Evolutionary conservation across 495 filamentous ascomycete genomes (phyloP).

Genomic region (Amphirosellinia nigrospora): DNA sequence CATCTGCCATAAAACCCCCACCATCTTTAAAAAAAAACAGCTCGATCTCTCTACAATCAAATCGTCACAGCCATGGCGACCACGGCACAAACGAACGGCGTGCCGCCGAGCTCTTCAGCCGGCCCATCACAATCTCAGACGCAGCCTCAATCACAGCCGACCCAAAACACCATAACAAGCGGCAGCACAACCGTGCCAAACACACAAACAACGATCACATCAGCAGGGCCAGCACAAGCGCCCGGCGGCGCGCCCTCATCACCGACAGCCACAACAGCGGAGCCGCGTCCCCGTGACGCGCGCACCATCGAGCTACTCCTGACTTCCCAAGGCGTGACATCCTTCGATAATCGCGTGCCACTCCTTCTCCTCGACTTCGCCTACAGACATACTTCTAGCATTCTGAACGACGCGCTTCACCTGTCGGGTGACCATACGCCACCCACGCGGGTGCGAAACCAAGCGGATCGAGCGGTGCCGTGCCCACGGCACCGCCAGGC

Average conservation of each 20-base stretch:
- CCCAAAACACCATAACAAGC: conserved; percentile 40
- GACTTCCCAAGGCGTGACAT: conserved; percentile 80
- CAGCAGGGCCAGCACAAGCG: conserved; percentile 25
- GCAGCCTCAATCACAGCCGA: conserved; percentile 36
- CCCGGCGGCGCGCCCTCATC: conserved; percentile 37
- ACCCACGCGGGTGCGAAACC: conserved; percentile 57
- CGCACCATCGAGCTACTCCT: conserved; percentile 91
- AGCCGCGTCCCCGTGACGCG: conserved; percentile 85
- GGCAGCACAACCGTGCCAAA: conserved; percentile 35
- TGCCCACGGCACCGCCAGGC: conserved; percentile 48
- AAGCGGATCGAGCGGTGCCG: conserved; percentile 49
- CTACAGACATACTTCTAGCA: conserved; percentile 76
- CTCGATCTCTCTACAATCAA: background rate
- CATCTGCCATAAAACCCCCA: background rate
- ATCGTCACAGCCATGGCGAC: conserved; percentile 34
- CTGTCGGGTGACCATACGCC: conserved; percentile 66
- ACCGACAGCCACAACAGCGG: conserved; percentile 39
- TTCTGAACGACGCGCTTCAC: conserved; percentile 70
- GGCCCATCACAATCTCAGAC: conserved; percentile 35
- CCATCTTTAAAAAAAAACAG: background rate
- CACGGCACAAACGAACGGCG: conserved; percentile 50
- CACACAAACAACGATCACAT: conserved; percentile 48
- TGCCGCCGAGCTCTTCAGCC: conserved; percentile 38
- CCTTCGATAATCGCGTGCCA: conserved; percentile 93
- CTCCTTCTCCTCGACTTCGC: conserved; percentile 96